A percentile compares a stretch with the other conserved stretches of the same genome.
phyloP scores from a whole-genome alignment of 2,329 filamentous ascomycete genomes.

The Cytospora schulzeri region DNA sequence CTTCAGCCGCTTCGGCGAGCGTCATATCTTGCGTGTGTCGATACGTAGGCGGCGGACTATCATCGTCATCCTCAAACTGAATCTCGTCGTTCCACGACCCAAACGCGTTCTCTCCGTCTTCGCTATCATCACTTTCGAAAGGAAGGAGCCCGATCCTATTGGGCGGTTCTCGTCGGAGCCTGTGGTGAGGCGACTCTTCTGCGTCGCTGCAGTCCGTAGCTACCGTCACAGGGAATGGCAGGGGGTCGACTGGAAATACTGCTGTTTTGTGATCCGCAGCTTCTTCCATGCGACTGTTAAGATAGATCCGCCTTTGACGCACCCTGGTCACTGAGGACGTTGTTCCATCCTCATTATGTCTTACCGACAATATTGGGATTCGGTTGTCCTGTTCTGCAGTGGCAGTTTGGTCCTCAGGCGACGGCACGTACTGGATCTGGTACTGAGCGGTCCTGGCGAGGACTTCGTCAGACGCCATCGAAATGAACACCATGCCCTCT shows the following conservation, averaged over 20 bases:
- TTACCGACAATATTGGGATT: conserved; percentile 51
- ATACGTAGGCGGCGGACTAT: conserved; percentile 29
- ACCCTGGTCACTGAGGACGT: conserved; percentile 47
- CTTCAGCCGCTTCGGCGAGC: conserved; percentile 47
- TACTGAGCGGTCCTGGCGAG: conserved; percentile 73
- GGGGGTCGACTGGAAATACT: conserved; percentile 24
- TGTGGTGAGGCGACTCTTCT: conserved; percentile 41
- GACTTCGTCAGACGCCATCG: conserved; percentile 80
- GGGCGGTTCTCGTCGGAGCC: conserved; percentile 41
- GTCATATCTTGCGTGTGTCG: conserved; percentile 35
- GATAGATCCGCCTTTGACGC: conserved; percentile 49
- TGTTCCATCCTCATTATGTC: conserved; percentile 54
- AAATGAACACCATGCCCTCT: conserved; percentile 89
- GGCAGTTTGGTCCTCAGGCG: conserved; percentile 33
- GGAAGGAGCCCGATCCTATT: conserved; percentile 58
- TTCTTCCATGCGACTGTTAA: conserved; percentile 45
- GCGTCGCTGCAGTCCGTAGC: conserved; percentile 62
- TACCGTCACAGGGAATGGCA: conserved; percentile 23
- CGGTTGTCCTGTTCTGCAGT: conserved; percentile 25
- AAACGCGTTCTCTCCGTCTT: conserved; percentile 39
- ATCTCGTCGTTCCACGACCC: conserved; percentile 37
- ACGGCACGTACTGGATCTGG: conserved; percentile 64
- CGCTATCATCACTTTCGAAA: conserved; percentile 53
- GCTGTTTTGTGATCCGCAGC: conserved; percentile 39
- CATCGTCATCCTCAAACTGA: conserved; percentile 33